Evolutionary conservation across 2,329 filamentous ascomycete genomes (phyloP), one percentile per base, ranked within the genome.

Genomic region (Trichoderma arundinaceum): DNA sequence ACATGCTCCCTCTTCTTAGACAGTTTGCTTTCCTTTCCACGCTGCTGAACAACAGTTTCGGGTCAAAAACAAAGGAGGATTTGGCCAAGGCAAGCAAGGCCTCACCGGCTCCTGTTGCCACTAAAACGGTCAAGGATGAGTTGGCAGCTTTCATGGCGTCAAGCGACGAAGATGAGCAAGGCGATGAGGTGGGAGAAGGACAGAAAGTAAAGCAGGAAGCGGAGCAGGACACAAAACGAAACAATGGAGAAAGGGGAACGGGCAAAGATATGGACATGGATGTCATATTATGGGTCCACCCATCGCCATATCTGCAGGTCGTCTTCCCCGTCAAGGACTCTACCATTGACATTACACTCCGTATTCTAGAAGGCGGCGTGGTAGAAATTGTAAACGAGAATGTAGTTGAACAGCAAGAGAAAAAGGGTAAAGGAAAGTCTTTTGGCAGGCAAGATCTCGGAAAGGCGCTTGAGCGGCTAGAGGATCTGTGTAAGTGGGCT

Each of bases 1-100:
- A 86, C 61, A 86, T 94, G 73, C 81, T 96, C n/a, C 91, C 92
- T 0, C 81, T 84, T 4, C 80, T 95, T 15, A 83, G 92, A 13
- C 92, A 95, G 74, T 95, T 92, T 72, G 89, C 90, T 0, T 88
- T 90, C 69, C 79, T 92, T 4, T 87, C 87, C 1, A 86, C 82
- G 0, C 76, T 95, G 2, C 81, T 94, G 3, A 79, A 83, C 64
- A 86, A 85, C 57, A 87, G 84, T 65, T 90, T 92, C 71, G 80
- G 79, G 41, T 72, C 77, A 4, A 74, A 73, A 52, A 75, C 72
- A 7, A 69, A 70, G 9, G 71, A 73, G 39, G 64, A 12, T 17
- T 43, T 19, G 43, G 4, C 44, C 33, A 53, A 38, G 22, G 2
- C 17, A 43, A 12, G 61, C n/a, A 19, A 43, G 4, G 35, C 68